Base-by-base conservation (phyloP, 768 basidiomycete genomes). In the Wakefieldia striispora region DNA sequence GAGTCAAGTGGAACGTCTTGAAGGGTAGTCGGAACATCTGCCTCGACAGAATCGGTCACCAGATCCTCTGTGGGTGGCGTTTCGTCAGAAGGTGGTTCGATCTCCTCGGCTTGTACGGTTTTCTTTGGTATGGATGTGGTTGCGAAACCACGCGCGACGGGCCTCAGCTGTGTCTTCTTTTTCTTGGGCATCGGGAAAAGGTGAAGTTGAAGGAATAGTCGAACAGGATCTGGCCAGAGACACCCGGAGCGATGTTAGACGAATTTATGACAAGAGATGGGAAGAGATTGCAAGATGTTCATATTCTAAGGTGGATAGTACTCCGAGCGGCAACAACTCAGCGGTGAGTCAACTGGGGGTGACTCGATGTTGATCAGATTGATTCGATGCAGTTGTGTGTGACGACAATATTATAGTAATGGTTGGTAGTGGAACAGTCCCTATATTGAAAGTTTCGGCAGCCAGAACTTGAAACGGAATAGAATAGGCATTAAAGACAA, bases 81-180 rank as follows among this genome's bases (percentile, higher is more conserved):
- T 21, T 58, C 53, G 3, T 54, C 51, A 7, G 51, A 27, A 5
- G 45, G 46, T 41, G 52, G 55, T 23, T 55, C 49, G 17, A 61
- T 65, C 43, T 61, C 66, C 17, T 64, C 66, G 27, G 50, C 55
- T 35, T 68, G 72, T 14, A 70, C 63, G 37, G 70, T 68, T 69
- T 90, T 92, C 76, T 91, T 91, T 26, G 88, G 87, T 23, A 91
- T 76, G 11, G 91, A 92, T 17, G 84, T 87, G 5, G 90, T 90
- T 38, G 86, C 83, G 60, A 92, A 91, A 14, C 88, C 88, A 47
- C 91, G 82, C 36, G 68, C 78, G 36, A 87, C 74, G 19, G 86
- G 81, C 69, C 88, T 90, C 59, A 87, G 65, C 64, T 89, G 84
- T 6, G 83, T 81, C 72, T 89, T 92, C 77, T 85, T 92, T 75